Conservation (phyloP, 2,329 filamentous ascomycete species). For the Fusarium continuum region DNA sequence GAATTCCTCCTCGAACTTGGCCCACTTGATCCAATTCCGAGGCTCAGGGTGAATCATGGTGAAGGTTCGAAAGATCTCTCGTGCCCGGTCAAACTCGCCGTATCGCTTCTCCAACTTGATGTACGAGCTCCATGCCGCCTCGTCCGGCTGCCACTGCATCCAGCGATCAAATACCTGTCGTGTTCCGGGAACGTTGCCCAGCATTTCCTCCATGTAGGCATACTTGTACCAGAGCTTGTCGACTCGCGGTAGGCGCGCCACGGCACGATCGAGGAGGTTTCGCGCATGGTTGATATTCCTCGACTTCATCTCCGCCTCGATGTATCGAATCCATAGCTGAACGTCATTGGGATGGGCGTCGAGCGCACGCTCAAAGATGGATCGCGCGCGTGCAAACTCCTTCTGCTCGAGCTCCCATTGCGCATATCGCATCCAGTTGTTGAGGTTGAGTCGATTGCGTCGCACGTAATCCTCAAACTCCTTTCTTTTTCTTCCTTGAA, state of each 20-base stretch:
- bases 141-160: constrained; percentile 98
- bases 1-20: constrained; percentile 94
- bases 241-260: constrained; percentile 87
- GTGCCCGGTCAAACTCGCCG: constrained; percentile 87
- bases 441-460: constrained; percentile 93
- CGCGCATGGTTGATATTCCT: constrained; percentile 96
- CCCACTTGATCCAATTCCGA: constrained; percentile 98
- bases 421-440: constrained; percentile 99
- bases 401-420: constrained; percentile 98
- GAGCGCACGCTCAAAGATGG: constrained; percentile 92
- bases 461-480: constrained; percentile 99
- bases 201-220: constrained; percentile 97
- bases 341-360: constrained; percentile 91
- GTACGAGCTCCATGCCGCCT: constrained; percentile 93
- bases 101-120: constrained; percentile 98
- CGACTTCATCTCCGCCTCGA: constrained; percentile 93
- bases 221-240: constrained; percentile 99
- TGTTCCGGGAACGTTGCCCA: constrained; percentile 91
- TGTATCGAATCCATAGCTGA: constrained; percentile 89
- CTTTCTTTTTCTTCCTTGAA: constrained; percentile 92
- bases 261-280: constrained; percentile 93
- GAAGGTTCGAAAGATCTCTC: constrained; percentile 88
- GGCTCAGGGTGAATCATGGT: constrained; percentile 94
- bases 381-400: constrained; percentile 90
- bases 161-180: constrained; percentile 95